Evolutionary conservation across 768 basidiomycete species (phyloP).

Genomic region (Kwoniella shandongensis): DNA sequence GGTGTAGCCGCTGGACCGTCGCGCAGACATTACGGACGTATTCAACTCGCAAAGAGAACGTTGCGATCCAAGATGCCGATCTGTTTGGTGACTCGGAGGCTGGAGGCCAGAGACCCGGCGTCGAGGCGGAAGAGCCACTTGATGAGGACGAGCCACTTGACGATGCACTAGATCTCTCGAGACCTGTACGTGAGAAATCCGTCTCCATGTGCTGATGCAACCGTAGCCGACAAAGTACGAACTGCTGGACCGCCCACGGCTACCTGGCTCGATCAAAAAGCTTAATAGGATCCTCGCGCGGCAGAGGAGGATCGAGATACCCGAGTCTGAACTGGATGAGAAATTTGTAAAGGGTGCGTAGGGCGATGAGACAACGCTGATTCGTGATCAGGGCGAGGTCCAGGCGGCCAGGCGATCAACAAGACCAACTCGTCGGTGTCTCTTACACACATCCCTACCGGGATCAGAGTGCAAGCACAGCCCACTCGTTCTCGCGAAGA

Average conservation of each 20-base stretch:
- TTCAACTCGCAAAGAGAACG: too few relatives aligned
- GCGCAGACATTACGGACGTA: too few relatives aligned
- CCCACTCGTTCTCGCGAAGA: slow-evolving; percentile 78
- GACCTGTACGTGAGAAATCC: too few relatives aligned
- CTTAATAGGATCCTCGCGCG: slow-evolving; percentile 45
- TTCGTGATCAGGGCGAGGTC: slow-evolving; percentile 68
- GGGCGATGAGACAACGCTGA: slow-evolving; percentile 4
- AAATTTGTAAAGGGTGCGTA: slow-evolving; percentile 75
- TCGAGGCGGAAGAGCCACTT: too few relatives aligned
- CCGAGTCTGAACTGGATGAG: slow-evolving; percentile 81
- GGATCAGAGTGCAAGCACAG: slow-evolving; percentile 81
- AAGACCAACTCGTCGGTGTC: slow-evolving; percentile 82
- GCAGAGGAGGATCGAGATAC: slow-evolving; percentile 61
- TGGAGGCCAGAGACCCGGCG: too few relatives aligned
- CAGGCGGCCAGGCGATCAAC: slow-evolving; percentile 96
- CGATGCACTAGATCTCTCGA: too few relatives aligned
- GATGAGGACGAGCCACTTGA: too few relatives aligned
- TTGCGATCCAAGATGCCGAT: too few relatives aligned
- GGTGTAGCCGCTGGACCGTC: too few relatives aligned
- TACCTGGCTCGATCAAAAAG: slow-evolving; percentile 49
- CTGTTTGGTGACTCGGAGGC: too few relatives aligned
- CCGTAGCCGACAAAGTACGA: slow-evolving; percentile 5
- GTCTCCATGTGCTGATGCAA: too few relatives aligned
- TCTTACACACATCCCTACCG: slow-evolving; percentile 82
- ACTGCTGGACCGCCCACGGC: slow-evolving; percentile 22